A percentile compares a stretch with the other conserved stretches of the same genome.
Conservation (phyloP, 257 asterid species). For the Nicotiana attenuata region DNA sequence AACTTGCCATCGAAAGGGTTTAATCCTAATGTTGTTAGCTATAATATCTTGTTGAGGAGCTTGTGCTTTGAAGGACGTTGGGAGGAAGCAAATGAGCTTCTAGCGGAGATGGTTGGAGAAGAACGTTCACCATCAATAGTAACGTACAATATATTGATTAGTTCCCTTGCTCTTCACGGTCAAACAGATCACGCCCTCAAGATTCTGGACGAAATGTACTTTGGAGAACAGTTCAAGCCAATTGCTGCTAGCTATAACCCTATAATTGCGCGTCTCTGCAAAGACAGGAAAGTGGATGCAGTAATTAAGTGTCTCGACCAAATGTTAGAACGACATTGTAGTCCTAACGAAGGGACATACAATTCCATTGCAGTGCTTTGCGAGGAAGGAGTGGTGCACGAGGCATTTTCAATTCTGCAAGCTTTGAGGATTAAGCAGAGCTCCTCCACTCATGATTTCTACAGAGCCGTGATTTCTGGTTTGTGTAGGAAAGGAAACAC, state of each 20-base stretch:
- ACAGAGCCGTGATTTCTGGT: conserved; percentile 48
- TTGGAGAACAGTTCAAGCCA: conserved; percentile 52
- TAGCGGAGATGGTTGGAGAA: conserved; percentile 72
- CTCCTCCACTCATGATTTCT: conserved; percentile 47
- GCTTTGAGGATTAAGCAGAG: conserved; percentile 48
- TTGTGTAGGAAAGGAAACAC: conserved; percentile 77
- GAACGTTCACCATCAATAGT: conserved; percentile 60
- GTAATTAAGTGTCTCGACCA: conserved; percentile 53
- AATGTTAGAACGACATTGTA: conserved; percentile 49
- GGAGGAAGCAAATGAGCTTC: conserved; percentile 79
- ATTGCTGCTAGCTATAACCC: conserved; percentile 81
- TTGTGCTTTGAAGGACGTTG: conserved; percentile 73
- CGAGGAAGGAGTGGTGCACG: conserved; percentile 59
- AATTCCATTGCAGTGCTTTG: conserved; percentile 72
- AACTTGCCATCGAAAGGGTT: conserved; percentile 65
- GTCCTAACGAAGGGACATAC: conserved; percentile 72
- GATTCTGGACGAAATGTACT: conserved; percentile 60
- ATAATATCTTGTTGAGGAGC: conserved; percentile 74
- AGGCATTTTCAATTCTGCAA: conserved; percentile 63
- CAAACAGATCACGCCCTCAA: conserved; percentile 61
- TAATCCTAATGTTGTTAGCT: conserved; percentile 79
- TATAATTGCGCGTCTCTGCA: conserved; percentile 54
- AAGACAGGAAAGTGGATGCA: conserved; percentile 49
- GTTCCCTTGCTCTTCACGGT: conserved; percentile 68
- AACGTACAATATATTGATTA: conserved; percentile 63